phyloP scores from a whole-genome alignment of 2,329 filamentous ascomycete species.

The Ascochyta viciae-villosae region DNA sequence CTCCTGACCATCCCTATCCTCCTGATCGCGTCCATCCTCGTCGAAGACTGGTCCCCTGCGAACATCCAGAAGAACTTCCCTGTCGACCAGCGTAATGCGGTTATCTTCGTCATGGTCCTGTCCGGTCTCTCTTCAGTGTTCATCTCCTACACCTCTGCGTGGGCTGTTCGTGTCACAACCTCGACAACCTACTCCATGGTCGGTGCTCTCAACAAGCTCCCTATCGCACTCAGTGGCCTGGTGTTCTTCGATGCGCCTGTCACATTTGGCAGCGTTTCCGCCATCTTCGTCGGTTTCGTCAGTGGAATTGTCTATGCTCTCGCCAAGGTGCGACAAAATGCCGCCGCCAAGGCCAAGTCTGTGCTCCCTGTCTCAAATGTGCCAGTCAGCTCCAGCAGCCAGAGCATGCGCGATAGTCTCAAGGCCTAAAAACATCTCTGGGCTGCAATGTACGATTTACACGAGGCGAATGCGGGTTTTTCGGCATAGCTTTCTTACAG shows the following conservation, averaged over 20 bases:
- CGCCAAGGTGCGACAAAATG: conserved; percentile 82
- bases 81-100: conserved; percentile 74
- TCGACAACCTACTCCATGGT: conserved; percentile 99
- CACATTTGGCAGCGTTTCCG: conserved; percentile 88
- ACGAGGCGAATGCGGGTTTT: conserved; percentile 20
- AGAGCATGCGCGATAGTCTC: conserved; percentile 86
- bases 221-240: conserved; percentile 88
- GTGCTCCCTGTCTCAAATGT: conserved; percentile 71
- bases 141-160: conserved; percentile 99
- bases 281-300: conserved; percentile 89
- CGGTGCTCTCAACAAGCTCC: conserved; percentile 95
- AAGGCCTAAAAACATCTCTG: conserved; percentile 56
- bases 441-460: conserved; percentile 13
- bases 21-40: conserved; percentile 77
- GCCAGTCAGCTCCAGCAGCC: conserved; percentile 85
- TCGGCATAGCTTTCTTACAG: conserved; percentile 18
- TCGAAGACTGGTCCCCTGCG: conserved; percentile 88
- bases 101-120: conserved; percentile 89
- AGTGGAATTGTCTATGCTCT: conserved; percentile 90
- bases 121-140: conserved; percentile 93
- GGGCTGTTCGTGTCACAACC: conserved; percentile 97
- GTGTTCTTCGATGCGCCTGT: conserved; percentile 95
- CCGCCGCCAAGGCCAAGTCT: conserved; percentile 69
- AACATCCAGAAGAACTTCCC: conserved; percentile 93
- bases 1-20: conserved; percentile 94